Percentiles rank a stretch among this genome's conserved stretches.
phyloP scores from a whole-genome alignment of 179 eudicot genomes.

The Beta corolliflora region DNA sequence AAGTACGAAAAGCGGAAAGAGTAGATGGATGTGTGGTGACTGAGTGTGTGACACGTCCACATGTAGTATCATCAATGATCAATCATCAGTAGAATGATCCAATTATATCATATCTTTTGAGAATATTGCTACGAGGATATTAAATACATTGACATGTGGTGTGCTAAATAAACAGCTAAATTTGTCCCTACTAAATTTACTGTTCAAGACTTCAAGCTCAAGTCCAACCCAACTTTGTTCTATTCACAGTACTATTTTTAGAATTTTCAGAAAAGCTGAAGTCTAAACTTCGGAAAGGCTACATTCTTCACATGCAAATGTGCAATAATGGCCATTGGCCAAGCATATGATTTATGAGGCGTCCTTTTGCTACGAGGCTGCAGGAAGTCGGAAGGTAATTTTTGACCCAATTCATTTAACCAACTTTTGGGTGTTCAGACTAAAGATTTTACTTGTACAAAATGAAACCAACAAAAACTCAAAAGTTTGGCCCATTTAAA shows the following conservation, averaged over 20 bases:
- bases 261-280: too few relatives aligned
- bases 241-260: background rate
- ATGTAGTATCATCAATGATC: background rate
- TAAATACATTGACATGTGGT: background rate
- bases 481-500: too few relatives aligned
- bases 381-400: background rate
- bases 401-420: background rate
- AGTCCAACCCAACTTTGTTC: background rate
- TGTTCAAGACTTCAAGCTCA: too few relatives aligned
- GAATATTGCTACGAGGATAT: background rate
- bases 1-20: too few relatives aligned
- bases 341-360: too few relatives aligned
- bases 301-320: too few relatives aligned
- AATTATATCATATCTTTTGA: background rate
- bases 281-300: background rate
- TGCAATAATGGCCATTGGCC: background rate
- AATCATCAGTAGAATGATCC: background rate
- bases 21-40: too few relatives aligned
- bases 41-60: background rate
- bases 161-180: background rate
- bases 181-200: background rate
- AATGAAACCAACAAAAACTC: too few relatives aligned
- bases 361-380: background rate
- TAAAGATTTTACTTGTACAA: too few relatives aligned
- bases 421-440: background rate